Evolutionary conservation across 345 rosid genomes (phyloP).

Genomic region (Populus euphratica): DNA sequence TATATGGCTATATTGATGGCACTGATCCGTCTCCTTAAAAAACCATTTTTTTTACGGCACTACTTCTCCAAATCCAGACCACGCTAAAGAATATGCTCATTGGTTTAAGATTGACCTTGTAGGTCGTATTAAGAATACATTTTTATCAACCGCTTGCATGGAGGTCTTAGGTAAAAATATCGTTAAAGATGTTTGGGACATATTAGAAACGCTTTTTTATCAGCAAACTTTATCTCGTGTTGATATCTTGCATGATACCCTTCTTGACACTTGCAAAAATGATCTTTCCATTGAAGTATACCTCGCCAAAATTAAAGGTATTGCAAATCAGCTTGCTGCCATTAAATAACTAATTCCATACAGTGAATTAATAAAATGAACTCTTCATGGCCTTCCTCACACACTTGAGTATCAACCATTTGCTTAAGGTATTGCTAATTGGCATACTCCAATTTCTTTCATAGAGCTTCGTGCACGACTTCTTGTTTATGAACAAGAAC

Average conservation of each 20-base stretch:
- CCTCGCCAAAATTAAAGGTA: not conserved
- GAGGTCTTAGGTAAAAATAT: too few relatives aligned
- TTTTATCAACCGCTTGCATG: not conserved
- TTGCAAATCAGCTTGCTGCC: not conserved
- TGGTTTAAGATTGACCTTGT: not conserved
- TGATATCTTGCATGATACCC: not conserved
- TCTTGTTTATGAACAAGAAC: not conserved
- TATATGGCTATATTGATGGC: not conserved
- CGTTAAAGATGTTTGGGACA: too few relatives aligned
- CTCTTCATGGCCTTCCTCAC: not conserved
- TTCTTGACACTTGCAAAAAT: not conserved
- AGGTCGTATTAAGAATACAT: not conserved
- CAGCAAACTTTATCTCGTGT: not conserved
- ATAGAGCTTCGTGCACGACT: not conserved
- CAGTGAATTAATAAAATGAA: not conserved
- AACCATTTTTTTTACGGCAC: not conserved
- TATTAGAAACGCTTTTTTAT: not conserved
- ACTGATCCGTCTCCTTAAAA: not conserved
- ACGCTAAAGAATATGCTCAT: not conserved
- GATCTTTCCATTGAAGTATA: not conserved
- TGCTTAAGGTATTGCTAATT: not conserved
- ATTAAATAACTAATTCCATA: not conserved
- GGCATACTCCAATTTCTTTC: not conserved
- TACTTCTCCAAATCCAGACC: not conserved
- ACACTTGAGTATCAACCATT: not conserved